A percentile compares a stretch with the other conserved stretches of the same genome.
Conservation (phyloP, 139 green algal genomes). For the Chlorella sorokiniana region DNA sequence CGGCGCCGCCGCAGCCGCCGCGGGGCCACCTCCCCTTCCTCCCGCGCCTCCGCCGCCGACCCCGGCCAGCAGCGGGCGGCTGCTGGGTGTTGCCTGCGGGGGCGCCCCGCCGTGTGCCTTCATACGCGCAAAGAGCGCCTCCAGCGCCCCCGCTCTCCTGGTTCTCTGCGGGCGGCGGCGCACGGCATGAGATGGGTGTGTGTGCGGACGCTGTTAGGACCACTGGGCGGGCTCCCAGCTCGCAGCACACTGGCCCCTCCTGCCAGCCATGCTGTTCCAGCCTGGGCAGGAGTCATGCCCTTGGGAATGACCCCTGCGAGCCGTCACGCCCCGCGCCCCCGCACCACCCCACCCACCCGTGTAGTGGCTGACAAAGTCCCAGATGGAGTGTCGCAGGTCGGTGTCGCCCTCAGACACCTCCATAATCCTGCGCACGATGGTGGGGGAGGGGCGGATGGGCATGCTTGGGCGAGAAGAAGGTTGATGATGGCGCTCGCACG, state of each 20-base stretch:
- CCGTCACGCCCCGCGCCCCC: too few species aligned
- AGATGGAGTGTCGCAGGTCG: conserved; percentile 26
- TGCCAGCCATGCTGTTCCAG: too few species aligned
- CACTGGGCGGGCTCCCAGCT: too few species aligned
- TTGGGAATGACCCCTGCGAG: too few species aligned
- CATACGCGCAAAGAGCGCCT: conserved; percentile 24
- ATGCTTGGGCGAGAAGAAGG: background rate
- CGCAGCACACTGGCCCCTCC: too few species aligned
- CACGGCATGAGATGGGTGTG: too few species aligned
- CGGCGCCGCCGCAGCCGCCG: too few species aligned
- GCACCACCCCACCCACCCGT: conserved; percentile 21
- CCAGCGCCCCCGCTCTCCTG: conserved; percentile 44
- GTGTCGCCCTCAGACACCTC: background rate
- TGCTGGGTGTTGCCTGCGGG: background rate
- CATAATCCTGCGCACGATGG: background rate
- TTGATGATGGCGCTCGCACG: background rate
- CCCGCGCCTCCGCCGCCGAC: too few species aligned
- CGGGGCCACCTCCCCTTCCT: too few species aligned
- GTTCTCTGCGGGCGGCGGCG: conserved; percentile 58
- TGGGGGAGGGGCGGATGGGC: background rate
- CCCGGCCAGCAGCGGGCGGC: too few species aligned
- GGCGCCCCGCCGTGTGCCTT: background rate
- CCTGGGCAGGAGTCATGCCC: too few species aligned
- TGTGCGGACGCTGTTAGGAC: too few species aligned
- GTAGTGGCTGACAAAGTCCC: conserved; percentile 44